phyloP scores from a whole-genome alignment of 805 yeast genomes.

The Yarrowia deformans region DNA sequence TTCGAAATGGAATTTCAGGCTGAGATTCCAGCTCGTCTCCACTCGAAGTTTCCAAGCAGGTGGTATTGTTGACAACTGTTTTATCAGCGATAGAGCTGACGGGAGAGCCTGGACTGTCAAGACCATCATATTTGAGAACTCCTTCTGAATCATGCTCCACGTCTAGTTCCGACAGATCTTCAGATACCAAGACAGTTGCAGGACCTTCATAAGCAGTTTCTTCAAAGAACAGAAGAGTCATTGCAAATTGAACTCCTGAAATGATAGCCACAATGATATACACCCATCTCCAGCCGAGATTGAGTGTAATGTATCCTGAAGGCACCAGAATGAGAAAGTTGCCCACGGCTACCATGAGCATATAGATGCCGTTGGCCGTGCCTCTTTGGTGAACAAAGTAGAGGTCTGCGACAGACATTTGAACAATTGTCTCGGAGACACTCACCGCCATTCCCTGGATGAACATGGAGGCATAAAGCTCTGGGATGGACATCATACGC shows the following conservation, averaged over 20 bases:
- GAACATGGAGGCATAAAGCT: not conserved
- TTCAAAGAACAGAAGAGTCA: not conserved
- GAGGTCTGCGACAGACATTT: not conserved
- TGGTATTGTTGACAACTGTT: too few species aligned
- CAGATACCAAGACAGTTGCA: not conserved
- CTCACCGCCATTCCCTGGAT: not conserved
- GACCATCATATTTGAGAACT: too few species aligned
- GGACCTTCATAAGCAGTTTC: not conserved
- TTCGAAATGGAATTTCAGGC: too few species aligned
- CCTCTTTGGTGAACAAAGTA: not conserved
- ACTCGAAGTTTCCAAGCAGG: too few species aligned
- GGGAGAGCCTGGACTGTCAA: too few species aligned
- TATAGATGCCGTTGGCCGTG: not conserved
- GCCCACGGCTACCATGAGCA: not conserved
- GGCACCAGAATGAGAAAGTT: not conserved
- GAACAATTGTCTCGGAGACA: not conserved
- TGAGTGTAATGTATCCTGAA: not conserved
- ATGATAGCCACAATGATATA: not conserved
- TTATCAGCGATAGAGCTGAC: too few species aligned
- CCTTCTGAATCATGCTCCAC: not conserved
- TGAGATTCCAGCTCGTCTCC: too few species aligned
- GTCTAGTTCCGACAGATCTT: not conserved
- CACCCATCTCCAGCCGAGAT: not conserved
- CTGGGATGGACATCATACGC: not conserved
- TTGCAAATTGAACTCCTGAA: not conserved